phyloP scores from a whole-genome alignment of 208 protist species.

The Leishmania amazonensis region DNA sequence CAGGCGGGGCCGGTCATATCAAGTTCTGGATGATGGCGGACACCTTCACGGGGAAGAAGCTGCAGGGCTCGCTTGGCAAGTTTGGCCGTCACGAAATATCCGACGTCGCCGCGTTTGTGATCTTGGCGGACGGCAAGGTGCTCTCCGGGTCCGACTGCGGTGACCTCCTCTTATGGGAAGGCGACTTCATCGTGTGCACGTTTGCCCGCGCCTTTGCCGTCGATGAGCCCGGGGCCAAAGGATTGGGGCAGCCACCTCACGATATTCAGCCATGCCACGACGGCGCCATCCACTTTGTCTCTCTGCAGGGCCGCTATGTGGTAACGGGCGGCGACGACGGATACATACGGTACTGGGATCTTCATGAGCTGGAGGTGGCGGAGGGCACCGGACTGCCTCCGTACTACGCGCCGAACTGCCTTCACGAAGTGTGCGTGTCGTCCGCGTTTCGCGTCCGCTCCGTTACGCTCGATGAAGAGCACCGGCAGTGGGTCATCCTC shows the following conservation, averaged over 20 bases:
- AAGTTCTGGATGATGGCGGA: conserved; percentile 98
- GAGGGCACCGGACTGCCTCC: conserved; percentile 85
- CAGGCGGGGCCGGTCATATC: conserved; percentile 95
- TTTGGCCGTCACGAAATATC: conserved; percentile 98
- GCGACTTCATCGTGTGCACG: conserved; percentile 94
- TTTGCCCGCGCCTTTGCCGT: conserved; percentile 66
- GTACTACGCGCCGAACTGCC: conserved; percentile 73
- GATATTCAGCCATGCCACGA: conserved; percentile 70
- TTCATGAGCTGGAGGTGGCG: conserved; percentile 90
- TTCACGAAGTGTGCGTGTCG: conserved; percentile 73
- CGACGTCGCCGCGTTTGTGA: conserved; percentile 93
- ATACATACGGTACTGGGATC: conserved; percentile 95
- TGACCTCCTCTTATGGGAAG: conserved; percentile 97
- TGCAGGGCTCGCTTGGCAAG: conserved; percentile 97
- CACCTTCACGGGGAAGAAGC: conserved; percentile 98
- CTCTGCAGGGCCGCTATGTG: conserved; percentile 72
- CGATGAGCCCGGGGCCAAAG: conserved; percentile 18
- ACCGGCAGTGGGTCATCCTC: conserved; percentile 82
- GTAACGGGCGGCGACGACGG: conserved; percentile 96
- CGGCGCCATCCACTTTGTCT: conserved; percentile 90
- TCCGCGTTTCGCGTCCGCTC: conserved; percentile 60
- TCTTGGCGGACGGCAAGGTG: conserved; percentile 95
- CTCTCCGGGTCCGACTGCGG: conserved; percentile 95
- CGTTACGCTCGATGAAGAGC: conserved; percentile 46
- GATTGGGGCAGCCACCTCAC: conserved; percentile 36